Percentiles rank a stretch among this genome's conserved stretches.
These are phyloP conservation scores for Penicillium goetzii DNA, from an alignment of 495 filamentous ascomycete species.

Conservation along the genomic window DNA sequence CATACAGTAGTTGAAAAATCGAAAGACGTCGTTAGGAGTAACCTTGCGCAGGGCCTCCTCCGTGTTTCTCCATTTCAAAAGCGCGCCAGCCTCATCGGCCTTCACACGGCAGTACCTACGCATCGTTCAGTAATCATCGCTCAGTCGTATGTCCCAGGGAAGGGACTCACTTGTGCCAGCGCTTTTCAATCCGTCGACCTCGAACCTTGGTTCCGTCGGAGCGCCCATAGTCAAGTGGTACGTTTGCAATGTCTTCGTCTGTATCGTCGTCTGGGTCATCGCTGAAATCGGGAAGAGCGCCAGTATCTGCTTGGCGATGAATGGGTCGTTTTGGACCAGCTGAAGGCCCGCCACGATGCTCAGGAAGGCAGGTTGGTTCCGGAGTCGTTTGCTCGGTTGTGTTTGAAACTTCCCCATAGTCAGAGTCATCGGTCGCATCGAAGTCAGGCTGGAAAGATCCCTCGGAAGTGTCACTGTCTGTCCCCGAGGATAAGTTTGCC, in stretches of 20 bases:
- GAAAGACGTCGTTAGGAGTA: conserved; percentile 19
- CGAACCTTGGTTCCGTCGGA: conserved; percentile 23
- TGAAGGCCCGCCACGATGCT: background rate
- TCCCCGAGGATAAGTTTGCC: background rate
- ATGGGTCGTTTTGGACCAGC: background rate
- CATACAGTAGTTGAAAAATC: conserved; percentile 28
- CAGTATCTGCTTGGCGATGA: background rate
- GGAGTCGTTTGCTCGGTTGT: background rate
- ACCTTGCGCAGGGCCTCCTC: conserved; percentile 14
- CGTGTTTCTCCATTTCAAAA: conserved; percentile 8
- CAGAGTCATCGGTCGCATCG: background rate
- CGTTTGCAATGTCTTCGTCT: conserved; percentile 25
- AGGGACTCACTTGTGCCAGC: conserved; percentile 27
- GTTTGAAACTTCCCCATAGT: background rate
- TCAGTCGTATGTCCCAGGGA: conserved; percentile 10
- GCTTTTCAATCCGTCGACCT: conserved; percentile 24
- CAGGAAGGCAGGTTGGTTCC: background rate
- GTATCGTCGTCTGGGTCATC: conserved; percentile 30
- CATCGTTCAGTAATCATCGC: conserved; percentile 11
- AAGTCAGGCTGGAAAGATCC: conserved; percentile 2
- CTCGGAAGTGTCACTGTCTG: background rate
- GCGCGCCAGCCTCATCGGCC: conserved; percentile 2
- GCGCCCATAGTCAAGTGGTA: conserved; percentile 33
- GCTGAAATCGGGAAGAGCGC: conserved; percentile 18
- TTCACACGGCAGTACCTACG: conserved; percentile 24